Evolutionary conservation across 768 basidiomycete genomes (phyloP), one percentile per base, ranked within the genome.

Genomic region (Mycena vulgaris): DNA sequence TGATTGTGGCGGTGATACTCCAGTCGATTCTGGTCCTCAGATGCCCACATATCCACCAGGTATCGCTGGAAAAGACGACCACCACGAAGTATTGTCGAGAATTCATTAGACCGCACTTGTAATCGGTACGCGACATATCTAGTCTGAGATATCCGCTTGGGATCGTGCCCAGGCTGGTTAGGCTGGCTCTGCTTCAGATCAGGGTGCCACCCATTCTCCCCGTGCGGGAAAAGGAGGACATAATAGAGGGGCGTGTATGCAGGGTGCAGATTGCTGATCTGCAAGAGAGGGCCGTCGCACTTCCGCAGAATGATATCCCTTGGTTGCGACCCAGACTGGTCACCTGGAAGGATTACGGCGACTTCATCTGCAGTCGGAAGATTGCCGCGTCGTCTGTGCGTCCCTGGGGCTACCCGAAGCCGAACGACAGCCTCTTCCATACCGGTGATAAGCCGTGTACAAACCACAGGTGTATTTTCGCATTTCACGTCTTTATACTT

Each of bases 51-150:
- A 77, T 86, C 80, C 60, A 79, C 82, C 28, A 86, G 27, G 52
- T 83, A 83, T 35, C 83, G 81, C 45, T 83, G 79, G 19, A 87
- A 79, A 0, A 87, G 77, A 3, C 78, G 77, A 0, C 81, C 78
- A 65, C 76, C 81, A 13, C 70, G 77, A 25, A 83, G 79, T 8
- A 86, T 48, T 25, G 76, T 75, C 17, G 63, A 40, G 25, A 76
- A 77, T 30, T 84, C 74, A 4, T 66, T 35, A 0, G 23, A 48
- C 0, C 79, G 73, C 0, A 55, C 16, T 28, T 85, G 81, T 0
- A 86, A 51, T 0, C 75, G 74, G 61, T 82, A 83, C 0, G 83
- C 79, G 69, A 77, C 75, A 53, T 76, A 84, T 0, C 75, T 72
- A 0, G 75, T 52, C n/a, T 81, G 77, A 0, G 80, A 81, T 2